Evolutionary conservation across 257 asterid genomes (phyloP).

Genomic region (Gentiana straminea): DNA sequence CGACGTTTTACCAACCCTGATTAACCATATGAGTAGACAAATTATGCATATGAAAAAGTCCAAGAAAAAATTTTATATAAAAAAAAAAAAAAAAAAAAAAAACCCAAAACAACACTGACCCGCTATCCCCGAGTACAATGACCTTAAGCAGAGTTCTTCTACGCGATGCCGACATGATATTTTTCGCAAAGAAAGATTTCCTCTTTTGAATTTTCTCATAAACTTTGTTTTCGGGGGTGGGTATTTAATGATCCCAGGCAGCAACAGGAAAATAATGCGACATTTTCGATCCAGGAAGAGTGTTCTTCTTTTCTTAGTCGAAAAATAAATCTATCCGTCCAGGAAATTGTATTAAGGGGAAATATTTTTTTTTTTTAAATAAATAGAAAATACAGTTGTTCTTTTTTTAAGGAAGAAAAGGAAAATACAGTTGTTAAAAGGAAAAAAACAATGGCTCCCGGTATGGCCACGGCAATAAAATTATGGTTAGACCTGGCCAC

Average conservation of each 20-base stretch:
- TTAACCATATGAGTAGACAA: slow-evolving; percentile 7
- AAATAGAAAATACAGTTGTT: too few species aligned
- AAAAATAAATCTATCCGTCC: too few species aligned
- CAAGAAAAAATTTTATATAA: slow-evolving; percentile 2
- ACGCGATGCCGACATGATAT: slow-evolving; percentile 59
- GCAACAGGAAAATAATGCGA: slow-evolving; percentile 54
- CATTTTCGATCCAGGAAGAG: slow-evolving; percentile 52
- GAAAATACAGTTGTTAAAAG: too few species aligned
- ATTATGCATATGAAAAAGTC: background rate
- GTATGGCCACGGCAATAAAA: too few species aligned
- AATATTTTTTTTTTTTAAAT: too few species aligned
- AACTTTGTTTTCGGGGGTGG: background rate
- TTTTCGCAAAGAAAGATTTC: slow-evolving; percentile 12
- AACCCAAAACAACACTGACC: slow-evolving; percentile 28
- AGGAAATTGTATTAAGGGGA: too few species aligned
- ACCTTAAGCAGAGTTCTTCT: slow-evolving; percentile 92
- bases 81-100: background rate
- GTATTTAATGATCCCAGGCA: slow-evolving; percentile 1
- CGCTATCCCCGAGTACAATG: slow-evolving; percentile 98
- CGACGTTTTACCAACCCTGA: slow-evolving; percentile 97
- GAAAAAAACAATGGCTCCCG: too few species aligned
- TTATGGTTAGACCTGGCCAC: too few species aligned
- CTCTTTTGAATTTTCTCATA: background rate
- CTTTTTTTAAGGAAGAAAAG: too few species aligned
- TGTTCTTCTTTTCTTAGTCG: too few species aligned